Conservation (phyloP, 768 basidiomycete species). For the Trametes cinnabarina region DNA sequence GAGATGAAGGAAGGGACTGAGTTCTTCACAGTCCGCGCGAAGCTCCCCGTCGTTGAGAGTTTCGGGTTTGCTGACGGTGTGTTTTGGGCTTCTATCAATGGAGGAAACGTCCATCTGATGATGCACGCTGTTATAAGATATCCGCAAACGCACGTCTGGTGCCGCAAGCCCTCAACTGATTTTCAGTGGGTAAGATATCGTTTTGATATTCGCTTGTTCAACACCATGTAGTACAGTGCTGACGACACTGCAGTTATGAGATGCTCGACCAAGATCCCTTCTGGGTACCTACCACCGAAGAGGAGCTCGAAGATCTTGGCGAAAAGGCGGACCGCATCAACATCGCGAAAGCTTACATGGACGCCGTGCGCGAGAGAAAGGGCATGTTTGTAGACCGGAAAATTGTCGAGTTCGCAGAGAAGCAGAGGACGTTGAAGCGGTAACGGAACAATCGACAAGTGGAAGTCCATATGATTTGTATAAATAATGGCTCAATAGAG, state of each 20-base stretch:
- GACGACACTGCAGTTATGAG: constrained; percentile 63
- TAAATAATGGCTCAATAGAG: no score
- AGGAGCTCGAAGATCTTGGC: constrained; percentile 94
- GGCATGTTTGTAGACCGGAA: constrained; percentile 96
- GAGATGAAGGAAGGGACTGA: constrained; percentile 98
- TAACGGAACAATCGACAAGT: no score
- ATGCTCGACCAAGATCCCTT: constrained; percentile 92
- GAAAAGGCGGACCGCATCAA: constrained; percentile 94
- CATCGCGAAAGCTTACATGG: constrained; percentile 92
- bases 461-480: no score
- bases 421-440: constrained; percentile 82
- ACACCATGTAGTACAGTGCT: constrained; percentile 14
- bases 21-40: constrained; percentile 88
- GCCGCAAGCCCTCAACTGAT: constrained; percentile 97
- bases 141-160: constrained; percentile 93
- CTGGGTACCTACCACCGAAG: constrained; percentile 97
- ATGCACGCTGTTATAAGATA: constrained; percentile 57
- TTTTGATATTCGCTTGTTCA: no score
- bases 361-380: constrained; percentile 85
- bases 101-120: no score
- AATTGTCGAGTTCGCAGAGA: constrained; percentile 94
- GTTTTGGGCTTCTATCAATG: constrained; percentile 19
- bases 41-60: constrained; percentile 94
- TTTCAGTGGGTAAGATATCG: constrained; percentile 76
- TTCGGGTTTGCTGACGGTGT: constrained; percentile 96